These are phyloP conservation scores for Agrocybe pediades DNA, from an alignment of 768 basidiomycete genomes.

Conservation along the genomic window DNA sequence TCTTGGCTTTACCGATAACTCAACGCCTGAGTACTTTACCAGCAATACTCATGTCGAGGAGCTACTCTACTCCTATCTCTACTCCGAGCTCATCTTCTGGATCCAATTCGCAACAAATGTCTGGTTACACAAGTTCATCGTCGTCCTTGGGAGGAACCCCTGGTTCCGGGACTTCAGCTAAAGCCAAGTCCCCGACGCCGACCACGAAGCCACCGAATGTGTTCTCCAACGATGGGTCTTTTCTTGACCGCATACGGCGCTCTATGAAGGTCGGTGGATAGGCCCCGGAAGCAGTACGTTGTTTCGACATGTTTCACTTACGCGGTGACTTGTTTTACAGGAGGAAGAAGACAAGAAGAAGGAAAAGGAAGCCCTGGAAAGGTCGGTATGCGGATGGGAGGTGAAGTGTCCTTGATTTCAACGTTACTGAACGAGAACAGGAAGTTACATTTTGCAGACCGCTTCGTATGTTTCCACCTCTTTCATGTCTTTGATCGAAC, in stretches of 20 bases:
- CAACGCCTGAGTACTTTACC: too few relatives aligned
- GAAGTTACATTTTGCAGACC: conserved; percentile 60
- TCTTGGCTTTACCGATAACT: too few relatives aligned
- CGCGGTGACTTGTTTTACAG: conserved; percentile 27
- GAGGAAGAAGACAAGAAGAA: conserved; percentile 63
- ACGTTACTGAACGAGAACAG: conserved; percentile 29
- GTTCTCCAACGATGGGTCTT: conserved; percentile 72
- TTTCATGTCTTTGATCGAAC: not conserved
- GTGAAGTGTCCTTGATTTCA: not conserved
- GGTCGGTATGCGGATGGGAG: conserved; percentile 31
- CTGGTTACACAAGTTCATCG: not conserved
- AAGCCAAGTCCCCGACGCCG: not conserved
- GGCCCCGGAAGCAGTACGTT: not conserved
- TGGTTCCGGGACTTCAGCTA: not conserved
- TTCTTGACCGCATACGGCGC: conserved; percentile 64
- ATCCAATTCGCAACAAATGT: not conserved
- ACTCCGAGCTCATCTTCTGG: not conserved
- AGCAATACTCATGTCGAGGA: not conserved
- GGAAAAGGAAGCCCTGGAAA: conserved; percentile 49
- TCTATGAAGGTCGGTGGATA: conserved; percentile 46
- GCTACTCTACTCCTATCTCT: not conserved
- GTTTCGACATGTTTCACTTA: conserved; percentile 6
- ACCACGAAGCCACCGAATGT: conserved; percentile 41
- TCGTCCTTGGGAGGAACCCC: not conserved
- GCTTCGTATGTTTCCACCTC: conserved; percentile 58